phyloP scores from a whole-genome alignment of 805 yeast genomes.

The Saccharomyces paradoxus region DNA sequence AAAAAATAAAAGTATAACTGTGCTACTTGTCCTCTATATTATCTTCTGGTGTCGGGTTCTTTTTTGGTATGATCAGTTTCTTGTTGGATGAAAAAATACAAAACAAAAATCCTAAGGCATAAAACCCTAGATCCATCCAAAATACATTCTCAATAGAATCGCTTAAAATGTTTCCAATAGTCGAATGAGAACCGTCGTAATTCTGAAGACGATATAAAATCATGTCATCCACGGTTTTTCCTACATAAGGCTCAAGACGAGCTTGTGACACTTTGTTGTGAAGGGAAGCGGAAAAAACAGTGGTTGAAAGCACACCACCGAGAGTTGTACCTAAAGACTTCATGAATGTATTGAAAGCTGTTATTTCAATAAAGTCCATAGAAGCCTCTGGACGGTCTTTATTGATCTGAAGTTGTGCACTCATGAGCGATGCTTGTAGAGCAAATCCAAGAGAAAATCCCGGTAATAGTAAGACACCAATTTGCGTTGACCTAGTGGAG shows the following conservation, averaged over 20 bases:
- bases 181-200: constrained; percentile 15
- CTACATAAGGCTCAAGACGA: constrained; percentile 3
- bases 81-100: constrained; percentile 15
- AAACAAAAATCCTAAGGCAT: constrained; percentile 12
- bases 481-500: constrained; percentile 23
- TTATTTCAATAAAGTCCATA: constrained; percentile 18
- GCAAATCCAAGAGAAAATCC: constrained; percentile 33
- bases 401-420: constrained; percentile 25
- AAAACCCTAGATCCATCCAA: constrained; percentile 17
- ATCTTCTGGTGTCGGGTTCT: not conserved
- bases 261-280: constrained; percentile 8
- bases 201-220: constrained; percentile 14
- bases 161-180: constrained; percentile 12
- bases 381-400: constrained; percentile 12
- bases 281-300: constrained; percentile 18
- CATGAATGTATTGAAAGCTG: constrained; percentile 19
- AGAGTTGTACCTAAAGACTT: constrained; percentile 20
- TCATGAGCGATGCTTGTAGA: constrained; percentile 29
- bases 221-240: constrained; percentile 12
- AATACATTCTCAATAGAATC: constrained; percentile 16
- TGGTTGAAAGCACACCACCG: constrained; percentile 21
- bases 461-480: constrained; percentile 33
- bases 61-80: constrained; percentile 1
- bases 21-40: not conserved
- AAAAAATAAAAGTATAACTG: not conserved